These are phyloP conservation scores for Lipomyces sp. DNA, from an alignment of 805 yeast species.

Conservation along the genomic window DNA sequence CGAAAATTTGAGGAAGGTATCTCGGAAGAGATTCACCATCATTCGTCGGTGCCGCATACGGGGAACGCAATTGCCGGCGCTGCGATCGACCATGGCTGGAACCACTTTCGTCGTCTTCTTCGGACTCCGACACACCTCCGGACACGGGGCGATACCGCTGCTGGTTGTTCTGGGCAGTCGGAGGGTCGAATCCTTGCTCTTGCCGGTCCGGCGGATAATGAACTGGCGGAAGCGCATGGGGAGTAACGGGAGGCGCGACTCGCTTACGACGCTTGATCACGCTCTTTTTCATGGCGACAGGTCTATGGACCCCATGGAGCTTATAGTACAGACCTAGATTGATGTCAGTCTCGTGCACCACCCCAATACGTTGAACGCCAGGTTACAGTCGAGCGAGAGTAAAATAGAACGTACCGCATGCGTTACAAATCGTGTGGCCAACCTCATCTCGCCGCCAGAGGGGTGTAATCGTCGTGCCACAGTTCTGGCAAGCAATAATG, in stretches of 20 bases:
- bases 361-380: neutral
- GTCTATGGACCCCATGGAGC: slow-evolving; percentile 77
- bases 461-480: slow-evolving; percentile 85
- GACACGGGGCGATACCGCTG: slow-evolving; percentile 9
- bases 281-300: slow-evolving; percentile 71
- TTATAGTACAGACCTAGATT: slow-evolving; percentile 60
- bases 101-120: slow-evolving; percentile 16
- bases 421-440: slow-evolving; percentile 86
- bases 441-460: slow-evolving; percentile 82
- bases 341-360: neutral
- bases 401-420: slow-evolving; percentile 60
- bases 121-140: slow-evolving; percentile 12
- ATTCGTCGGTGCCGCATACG: neutral
- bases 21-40: neutral
- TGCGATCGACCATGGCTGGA: neutral
- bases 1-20: neutral
- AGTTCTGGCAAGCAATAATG: slow-evolving; percentile 80
- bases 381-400: neutral
- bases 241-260: slow-evolving; percentile 39
- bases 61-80: neutral
- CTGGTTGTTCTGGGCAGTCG: neutral
- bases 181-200: neutral
- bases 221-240: slow-evolving; percentile 28
- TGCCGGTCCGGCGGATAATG: slow-evolving; percentile 12
- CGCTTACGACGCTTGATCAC: slow-evolving; percentile 78